Base-by-base conservation (phyloP, 148 eudicot species). In the Rhododendron griersonianum region DNA sequence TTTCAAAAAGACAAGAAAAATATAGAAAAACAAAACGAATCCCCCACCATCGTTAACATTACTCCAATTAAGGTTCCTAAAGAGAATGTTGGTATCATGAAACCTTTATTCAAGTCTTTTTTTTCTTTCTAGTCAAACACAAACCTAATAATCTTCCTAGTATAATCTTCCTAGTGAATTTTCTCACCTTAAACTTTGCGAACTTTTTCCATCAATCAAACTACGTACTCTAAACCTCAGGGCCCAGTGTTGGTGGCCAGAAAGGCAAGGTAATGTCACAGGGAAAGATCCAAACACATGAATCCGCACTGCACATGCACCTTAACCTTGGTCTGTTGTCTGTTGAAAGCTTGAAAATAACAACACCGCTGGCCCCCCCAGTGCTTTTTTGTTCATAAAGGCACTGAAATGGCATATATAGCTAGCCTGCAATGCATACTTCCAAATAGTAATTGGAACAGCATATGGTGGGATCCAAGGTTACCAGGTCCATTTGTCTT, bases 301-400 rank as follows among this genome's bases (percentile, higher is more conserved):
- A 65, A 75, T 19, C 11, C 86, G 39, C 11, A 75, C 48, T 41
- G 45, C 7, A 6, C 45, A 35, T 35, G 37, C 2, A 53, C 57
- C 21, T 55, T 55, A 16, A 53, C 69, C 63, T 84, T 53, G 50
- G 71, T 75, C 86, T 84, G 81, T 63, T 53, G 71, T 75, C 86
- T 84, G 81, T 63, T 53, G 51, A 84, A 84, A 75, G 53, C 67
- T 74, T 74, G 81, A 75, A 84, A 69, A n/a, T 35, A 37, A 23
- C 48, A 35, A 37, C 53, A 30, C 69, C 39, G 9, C 21, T 7
- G 50, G 39, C 5, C n/a, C 51, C 37, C 51, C 86, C 81, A 75
- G 11, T 75, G 50, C 50, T 55, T 9, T 9, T 39, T 84, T 19
- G 37, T 73, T 48, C 69, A 75, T 1, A 75, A 84, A 75, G 69